Evolutionary conservation across 768 basidiomycete species (phyloP).

Genomic region (Termitomyces eurrhizus): DNA sequence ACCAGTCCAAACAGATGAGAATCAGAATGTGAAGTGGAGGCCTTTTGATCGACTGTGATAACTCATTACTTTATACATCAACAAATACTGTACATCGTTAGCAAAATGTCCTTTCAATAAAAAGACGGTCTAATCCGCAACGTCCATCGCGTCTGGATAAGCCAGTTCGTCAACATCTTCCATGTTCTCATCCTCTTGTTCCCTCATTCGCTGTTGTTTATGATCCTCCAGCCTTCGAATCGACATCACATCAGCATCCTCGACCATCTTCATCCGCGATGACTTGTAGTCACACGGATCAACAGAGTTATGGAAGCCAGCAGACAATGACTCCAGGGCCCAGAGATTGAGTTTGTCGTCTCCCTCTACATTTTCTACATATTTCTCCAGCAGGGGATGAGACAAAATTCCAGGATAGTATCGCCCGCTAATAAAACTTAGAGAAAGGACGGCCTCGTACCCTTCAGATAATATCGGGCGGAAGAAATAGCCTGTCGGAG

Average conservation of each 20-base stretch:
- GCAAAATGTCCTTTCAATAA: background rate
- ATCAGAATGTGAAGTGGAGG: slow-evolving; percentile 4
- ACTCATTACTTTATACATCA: background rate
- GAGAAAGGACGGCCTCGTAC: slow-evolving; percentile 61
- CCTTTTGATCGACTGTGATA: slow-evolving; percentile 14
- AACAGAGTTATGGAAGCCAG: slow-evolving; percentile 65
- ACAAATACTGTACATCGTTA: background rate
- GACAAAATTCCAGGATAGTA: slow-evolving; percentile 73
- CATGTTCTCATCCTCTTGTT: slow-evolving; percentile 19
- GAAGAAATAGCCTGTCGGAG: slow-evolving; percentile 70
- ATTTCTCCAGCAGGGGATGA: slow-evolving; percentile 53
- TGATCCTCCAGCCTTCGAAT: slow-evolving; percentile 36
- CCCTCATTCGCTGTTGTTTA: slow-evolving; percentile 28
- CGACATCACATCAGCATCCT: slow-evolving; percentile 55
- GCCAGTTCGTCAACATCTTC: slow-evolving; percentile 15
- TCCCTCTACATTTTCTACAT: slow-evolving; percentile 31
- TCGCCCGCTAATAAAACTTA: slow-evolving; percentile 71
- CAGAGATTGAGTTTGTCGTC: slow-evolving; percentile 46
- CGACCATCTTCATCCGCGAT: slow-evolving; percentile 51
- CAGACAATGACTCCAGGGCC: slow-evolving; percentile 67
- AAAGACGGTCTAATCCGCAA: slow-evolving; percentile 8
- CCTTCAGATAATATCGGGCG: slow-evolving; percentile 60
- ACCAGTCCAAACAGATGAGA: slow-evolving; percentile 17
- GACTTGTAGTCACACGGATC: slow-evolving; percentile 61
- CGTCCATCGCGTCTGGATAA: slow-evolving; percentile 19